Conservation (phyloP, 108 stramenopile genomes). For the Pseudonitzschia pungens region DNA sequence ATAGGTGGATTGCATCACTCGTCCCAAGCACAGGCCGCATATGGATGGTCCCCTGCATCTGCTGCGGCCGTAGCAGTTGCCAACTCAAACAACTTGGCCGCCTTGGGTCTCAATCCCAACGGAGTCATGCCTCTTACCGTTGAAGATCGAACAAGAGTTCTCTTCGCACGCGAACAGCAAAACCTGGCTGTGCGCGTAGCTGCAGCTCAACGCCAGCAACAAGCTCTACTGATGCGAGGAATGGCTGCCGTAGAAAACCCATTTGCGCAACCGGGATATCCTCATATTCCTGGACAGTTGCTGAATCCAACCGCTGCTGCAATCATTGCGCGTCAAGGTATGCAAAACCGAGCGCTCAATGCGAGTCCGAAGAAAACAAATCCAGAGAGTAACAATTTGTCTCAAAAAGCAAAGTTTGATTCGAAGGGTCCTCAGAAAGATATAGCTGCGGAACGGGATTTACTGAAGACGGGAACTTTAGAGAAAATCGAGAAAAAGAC, state of each 20-base stretch:
- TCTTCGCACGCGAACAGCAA: constrained; percentile 33
- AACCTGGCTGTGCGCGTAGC: constrained; percentile 23
- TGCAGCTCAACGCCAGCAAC: constrained; percentile 34
- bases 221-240: constrained; percentile 28
- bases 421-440: not conserved
- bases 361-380: not conserved
- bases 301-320: constrained; percentile 25
- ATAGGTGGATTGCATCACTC: constrained; percentile 30
- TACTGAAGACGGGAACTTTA: not conserved
- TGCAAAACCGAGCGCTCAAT: not conserved
- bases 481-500: not conserved
- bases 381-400: not conserved
- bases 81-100: constrained; percentile 36
- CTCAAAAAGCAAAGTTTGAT: constrained; percentile 2
- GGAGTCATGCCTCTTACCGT: constrained; percentile 44
- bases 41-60: constrained; percentile 35
- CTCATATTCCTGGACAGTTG: constrained; percentile 28
- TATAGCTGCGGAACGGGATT: not conserved
- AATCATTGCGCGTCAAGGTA: constrained; percentile 23
- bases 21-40: constrained; percentile 18
- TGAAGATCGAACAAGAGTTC: constrained; percentile 43
- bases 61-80: constrained; percentile 43
- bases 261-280: constrained; percentile 17
- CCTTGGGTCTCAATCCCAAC: constrained; percentile 26
- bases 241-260: constrained; percentile 14